Base-by-base conservation (phyloP, 192 early-diverging fungal genomes). In the Mortierella alpina region DNA sequence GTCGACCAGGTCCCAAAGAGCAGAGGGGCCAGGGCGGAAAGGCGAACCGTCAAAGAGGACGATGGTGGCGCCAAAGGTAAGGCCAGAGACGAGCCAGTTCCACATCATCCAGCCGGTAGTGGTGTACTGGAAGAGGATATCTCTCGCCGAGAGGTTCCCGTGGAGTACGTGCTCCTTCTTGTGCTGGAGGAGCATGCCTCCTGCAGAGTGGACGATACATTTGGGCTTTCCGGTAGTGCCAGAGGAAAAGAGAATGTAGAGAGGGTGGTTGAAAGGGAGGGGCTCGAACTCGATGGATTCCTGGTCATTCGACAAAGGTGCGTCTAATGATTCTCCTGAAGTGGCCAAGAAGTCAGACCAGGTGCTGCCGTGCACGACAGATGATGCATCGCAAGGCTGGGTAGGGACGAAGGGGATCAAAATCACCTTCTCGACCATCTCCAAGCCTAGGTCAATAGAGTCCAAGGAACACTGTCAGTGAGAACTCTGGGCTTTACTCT, bases 91-190 rank as follows among this genome's bases (percentile, higher is more conserved):
- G 39, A 98, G 90, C 98, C 98, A 99, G 84, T 99, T 98, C 96
- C 96, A 99, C 98, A 99, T 99, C 98, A 99, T 99, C 95, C 95
- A 96, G 5, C 95, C 95, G 6, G 93, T 96, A 1, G 94, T 95
- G 1, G 93, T 94, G 72, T 95, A 95, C 75, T 98, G 96, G 74
- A 99, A 93, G 66, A 94, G 84, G 2, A 95, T 90, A 77, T 97
- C 96, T n/a, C 88, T 78, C 7, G 86, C 69, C 0, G 76, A 85
- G 65, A 98, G 75, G 62, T 92, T 88, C 23, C 94, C 95, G 54
- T 98, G 94, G 54, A 98, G 90, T 22, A 93, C 84, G 82, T 97
- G 96, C 68, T 99, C 98, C 83, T 98, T 99, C 70, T 93, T 89
- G 63, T 96, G 93, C 82, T 99, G 96, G 59, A 99, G 86, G 7